A percentile compares a stretch with the other conserved stretches of the same genome.
These are phyloP conservation scores for Mycena latifolia DNA, from an alignment of 768 basidiomycete species.

Conservation along the genomic window DNA sequence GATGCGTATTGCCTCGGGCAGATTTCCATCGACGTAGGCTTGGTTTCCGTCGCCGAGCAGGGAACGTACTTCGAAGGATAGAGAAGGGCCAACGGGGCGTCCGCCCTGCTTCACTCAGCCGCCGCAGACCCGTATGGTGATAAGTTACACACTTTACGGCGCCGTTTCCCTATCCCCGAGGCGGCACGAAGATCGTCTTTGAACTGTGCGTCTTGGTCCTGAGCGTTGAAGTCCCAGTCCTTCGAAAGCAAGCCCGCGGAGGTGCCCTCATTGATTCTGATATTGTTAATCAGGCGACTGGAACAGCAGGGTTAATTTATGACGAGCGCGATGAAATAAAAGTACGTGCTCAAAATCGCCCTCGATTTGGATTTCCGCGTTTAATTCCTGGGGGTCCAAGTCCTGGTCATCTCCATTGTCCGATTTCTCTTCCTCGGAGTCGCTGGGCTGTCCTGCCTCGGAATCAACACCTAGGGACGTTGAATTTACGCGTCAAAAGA, in stretches of 20 bases:
- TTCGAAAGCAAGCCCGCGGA: conserved; percentile 64
- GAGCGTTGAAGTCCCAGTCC: conserved; percentile 82
- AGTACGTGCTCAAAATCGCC: conserved; percentile 69
- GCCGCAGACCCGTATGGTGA: background rate
- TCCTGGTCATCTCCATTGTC: conserved; percentile 20
- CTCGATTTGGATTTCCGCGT: conserved; percentile 65
- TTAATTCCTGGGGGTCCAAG: conserved; percentile 30
- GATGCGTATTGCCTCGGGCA: conserved; percentile 77
- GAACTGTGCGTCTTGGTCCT: conserved; percentile 73
- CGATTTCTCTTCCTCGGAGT: conserved; percentile 25
- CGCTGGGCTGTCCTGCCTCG: conserved; percentile 20
- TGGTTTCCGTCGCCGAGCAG: conserved; percentile 91
- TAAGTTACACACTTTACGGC: conserved; percentile 56
- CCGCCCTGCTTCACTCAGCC: conserved; percentile 48
- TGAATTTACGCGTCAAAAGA: background rate
- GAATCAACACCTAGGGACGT: conserved; percentile 21
- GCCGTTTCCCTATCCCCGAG: conserved; percentile 74
- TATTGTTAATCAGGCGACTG: conserved; percentile 78
- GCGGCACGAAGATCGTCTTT: conserved; percentile 80
- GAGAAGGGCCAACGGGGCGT: conserved; percentile 57
- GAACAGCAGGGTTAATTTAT: conserved; percentile 4
- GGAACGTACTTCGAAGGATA: conserved; percentile 79
- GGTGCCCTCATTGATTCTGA: conserved; percentile 65
- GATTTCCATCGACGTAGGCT: conserved; percentile 81
- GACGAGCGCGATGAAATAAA: background rate